These are phyloP conservation scores for Nepenthes alata DNA, from an alignment of 179 eudicot genomes.

Conservation along the genomic window DNA sequence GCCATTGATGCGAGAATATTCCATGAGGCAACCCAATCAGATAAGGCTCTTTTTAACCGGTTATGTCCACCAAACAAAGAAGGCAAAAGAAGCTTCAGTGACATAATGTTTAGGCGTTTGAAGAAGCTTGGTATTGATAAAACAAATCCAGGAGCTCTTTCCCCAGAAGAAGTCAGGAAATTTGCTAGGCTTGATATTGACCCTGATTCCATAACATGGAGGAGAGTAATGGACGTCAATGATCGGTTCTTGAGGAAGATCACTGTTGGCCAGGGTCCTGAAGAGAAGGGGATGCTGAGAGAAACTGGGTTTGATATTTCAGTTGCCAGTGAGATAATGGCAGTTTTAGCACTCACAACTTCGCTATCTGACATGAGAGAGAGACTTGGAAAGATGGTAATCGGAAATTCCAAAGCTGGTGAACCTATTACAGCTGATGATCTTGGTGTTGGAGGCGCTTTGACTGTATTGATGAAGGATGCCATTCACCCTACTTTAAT, in stretches of 20 bases:
- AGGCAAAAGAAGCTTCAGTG: slow-evolving; percentile 60
- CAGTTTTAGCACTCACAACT: slow-evolving; percentile 89
- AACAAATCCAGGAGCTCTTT: slow-evolving; percentile 75
- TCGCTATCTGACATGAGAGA: slow-evolving; percentile 93
- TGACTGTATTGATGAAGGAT: slow-evolving; percentile 92
- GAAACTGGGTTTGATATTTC: slow-evolving; percentile 96
- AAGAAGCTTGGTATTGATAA: slow-evolving; percentile 78
- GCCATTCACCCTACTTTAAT: slow-evolving; percentile 92
- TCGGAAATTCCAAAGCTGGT: slow-evolving; percentile 86
- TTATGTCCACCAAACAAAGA: slow-evolving; percentile 82
- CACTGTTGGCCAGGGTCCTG: slow-evolving; percentile 87
- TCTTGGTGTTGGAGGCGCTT: slow-evolving; percentile 91
- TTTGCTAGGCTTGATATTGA: slow-evolving; percentile 96
- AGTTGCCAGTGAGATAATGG: slow-evolving; percentile 99
- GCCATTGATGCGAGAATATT: slow-evolving; percentile 91
- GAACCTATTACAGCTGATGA: slow-evolving; percentile 94
- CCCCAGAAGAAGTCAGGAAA: slow-evolving; percentile 57
- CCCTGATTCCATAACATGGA: slow-evolving; percentile 86
- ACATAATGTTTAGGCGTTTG: slow-evolving; percentile 78
- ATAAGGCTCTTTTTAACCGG: slow-evolving; percentile 80
- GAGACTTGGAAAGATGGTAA: slow-evolving; percentile 89
- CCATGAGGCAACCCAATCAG: slow-evolving; percentile 80
- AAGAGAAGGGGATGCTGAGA: slow-evolving; percentile 92
- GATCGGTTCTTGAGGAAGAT: slow-evolving; percentile 92
- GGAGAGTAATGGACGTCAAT: slow-evolving; percentile 96